Conservation (phyloP, 208 protist genomes). For the Porcisia hertigi region DNA sequence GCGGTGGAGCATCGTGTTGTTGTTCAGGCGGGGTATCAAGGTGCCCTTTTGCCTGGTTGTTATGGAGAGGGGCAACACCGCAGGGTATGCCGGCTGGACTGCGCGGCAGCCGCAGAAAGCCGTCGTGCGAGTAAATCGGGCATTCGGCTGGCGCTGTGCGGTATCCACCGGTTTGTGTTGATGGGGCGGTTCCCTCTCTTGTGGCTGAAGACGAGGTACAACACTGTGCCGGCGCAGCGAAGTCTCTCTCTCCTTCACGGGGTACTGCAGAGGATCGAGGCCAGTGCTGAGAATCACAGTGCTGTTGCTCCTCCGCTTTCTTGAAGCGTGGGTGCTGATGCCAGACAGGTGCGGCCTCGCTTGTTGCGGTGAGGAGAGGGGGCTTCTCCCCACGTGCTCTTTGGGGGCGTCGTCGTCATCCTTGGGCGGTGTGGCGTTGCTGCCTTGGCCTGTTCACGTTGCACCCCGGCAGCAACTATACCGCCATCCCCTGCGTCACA, state of each 20-base stretch:
- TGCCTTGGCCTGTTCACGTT: background rate
- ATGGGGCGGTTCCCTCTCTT: background rate
- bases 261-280: background rate
- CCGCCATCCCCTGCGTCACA: background rate
- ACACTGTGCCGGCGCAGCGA: background rate
- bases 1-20: background rate
- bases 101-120: background rate
- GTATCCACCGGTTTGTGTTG: too few relatives aligned
- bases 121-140: too few relatives aligned
- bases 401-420: background rate
- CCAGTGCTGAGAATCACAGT: background rate
- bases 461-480: background rate
- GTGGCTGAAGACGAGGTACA: too few relatives aligned
- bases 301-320: background rate
- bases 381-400: background rate
- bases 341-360: too few relatives aligned
- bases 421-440: background rate
- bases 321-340: background rate
- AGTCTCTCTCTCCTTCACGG: background rate
- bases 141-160: too few relatives aligned
- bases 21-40: background rate
- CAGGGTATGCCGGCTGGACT: background rate
- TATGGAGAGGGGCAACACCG: background rate
- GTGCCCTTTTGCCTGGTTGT: too few relatives aligned
- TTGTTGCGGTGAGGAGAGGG: background rate